A percentile compares a stretch with the other conserved stretches of the same genome.
Evolutionary conservation across 441 rosid genomes (phyloP).

Genomic region (Populus hybrid): DNA sequence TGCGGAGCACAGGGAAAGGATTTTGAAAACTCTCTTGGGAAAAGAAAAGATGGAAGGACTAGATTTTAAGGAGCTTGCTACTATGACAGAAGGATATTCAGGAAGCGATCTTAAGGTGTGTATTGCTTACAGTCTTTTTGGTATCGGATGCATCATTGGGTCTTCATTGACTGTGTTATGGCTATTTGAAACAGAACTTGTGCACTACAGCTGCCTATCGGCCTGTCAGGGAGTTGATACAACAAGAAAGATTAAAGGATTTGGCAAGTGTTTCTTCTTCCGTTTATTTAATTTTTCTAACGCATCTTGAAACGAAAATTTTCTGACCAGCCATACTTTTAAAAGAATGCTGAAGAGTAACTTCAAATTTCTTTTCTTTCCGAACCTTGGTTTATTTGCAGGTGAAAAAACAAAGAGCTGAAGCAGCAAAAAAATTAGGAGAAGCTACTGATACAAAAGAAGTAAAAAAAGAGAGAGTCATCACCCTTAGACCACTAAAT

Average conservation of each 20-base stretch:
- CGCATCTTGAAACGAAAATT: background rate
- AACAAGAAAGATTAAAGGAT: conserved; percentile 69
- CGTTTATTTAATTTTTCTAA: background rate
- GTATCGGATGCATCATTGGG: background rate
- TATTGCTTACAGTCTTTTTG: background rate
- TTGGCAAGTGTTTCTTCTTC: conserved; percentile 31
- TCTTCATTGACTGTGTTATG: conserved; percentile 4
- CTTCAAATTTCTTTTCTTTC: background rate
- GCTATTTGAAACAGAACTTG: conserved; percentile 48
- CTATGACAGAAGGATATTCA: conserved; percentile 65
- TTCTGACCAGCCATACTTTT: background rate
- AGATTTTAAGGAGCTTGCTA: conserved; percentile 57
- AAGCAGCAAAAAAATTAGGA: conserved; percentile 23
- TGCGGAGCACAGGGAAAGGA: conserved; percentile 61
- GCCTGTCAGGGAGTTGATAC: conserved; percentile 74
- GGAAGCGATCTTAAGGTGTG: conserved; percentile 79
- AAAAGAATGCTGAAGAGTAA: too few species aligned
- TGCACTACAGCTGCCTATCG: conserved; percentile 80
- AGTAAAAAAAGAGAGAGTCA: conserved; percentile 37
- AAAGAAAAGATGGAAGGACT: conserved; percentile 64
- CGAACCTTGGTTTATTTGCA: conserved; percentile 7
- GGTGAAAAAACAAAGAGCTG: conserved; percentile 52
- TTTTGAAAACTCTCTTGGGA: conserved; percentile 51
- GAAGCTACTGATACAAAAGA: conserved; percentile 23
- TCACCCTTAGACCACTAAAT: conserved; percentile 63